Percentiles rank a stretch among this genome's conserved stretches.
These are phyloP conservation scores for Claviceps humidiphila DNA, from an alignment of 2,329 filamentous ascomycete species.

Conservation along the genomic window DNA sequence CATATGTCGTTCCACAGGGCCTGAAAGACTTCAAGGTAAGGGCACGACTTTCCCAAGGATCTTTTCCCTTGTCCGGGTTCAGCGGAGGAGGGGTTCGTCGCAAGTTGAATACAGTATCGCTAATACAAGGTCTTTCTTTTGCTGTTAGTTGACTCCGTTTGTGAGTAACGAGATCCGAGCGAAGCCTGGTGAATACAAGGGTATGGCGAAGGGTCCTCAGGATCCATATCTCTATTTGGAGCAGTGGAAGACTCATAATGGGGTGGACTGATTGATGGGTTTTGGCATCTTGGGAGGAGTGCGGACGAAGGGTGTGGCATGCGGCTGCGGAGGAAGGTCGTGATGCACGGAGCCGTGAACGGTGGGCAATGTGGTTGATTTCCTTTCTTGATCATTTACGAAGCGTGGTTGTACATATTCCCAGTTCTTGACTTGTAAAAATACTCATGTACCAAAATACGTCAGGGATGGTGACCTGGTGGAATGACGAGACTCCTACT, in stretches of 20 bases:
- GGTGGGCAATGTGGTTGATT: not conserved
- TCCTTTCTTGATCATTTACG: not conserved
- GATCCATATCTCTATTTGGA: slow-evolving; percentile 49
- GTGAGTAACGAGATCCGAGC: slow-evolving; percentile 48
- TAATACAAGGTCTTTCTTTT: slow-evolving; percentile 7
- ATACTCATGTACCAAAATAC: not conserved
- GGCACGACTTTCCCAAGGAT: too few relatives aligned
- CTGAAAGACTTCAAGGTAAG: slow-evolving; percentile 59
- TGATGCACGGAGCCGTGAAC: not conserved
- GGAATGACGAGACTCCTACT: not conserved
- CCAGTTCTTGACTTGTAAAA: not conserved
- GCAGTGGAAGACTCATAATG: slow-evolving; percentile 57
- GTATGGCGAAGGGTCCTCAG: slow-evolving; percentile 38
- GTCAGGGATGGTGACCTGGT: not conserved
- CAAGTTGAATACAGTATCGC: not conserved
- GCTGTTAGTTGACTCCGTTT: slow-evolving; percentile 61
- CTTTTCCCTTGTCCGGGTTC: too few relatives aligned
- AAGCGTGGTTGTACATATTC: not conserved
- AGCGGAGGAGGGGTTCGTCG: too few relatives aligned
- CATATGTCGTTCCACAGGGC: slow-evolving; percentile 62
- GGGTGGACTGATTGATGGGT: slow-evolving; percentile 32
- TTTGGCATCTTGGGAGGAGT: not conserved
- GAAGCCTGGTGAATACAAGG: slow-evolving; percentile 40
- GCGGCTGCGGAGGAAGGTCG: not conserved
- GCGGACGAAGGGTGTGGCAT: too few relatives aligned